A percentile compares a stretch with the other conserved stretches of the same genome.
Conservation (phyloP, 768 basidiomycete species). For the Trametes gibbosa region DNA sequence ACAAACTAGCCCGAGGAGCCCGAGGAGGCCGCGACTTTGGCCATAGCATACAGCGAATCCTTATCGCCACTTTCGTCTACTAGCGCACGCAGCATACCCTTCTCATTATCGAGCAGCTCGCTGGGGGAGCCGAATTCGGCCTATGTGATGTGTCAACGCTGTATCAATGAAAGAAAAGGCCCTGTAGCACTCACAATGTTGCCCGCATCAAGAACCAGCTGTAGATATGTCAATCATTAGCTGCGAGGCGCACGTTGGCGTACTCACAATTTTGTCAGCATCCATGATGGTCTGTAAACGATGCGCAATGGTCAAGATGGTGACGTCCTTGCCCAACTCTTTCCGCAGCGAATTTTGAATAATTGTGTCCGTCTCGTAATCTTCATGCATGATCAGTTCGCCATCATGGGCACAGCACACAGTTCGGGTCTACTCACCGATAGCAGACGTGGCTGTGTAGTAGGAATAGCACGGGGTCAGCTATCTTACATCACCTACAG, state of each 20-base stretch:
- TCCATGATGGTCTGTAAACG: conserved; percentile 46
- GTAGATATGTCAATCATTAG: too few species aligned
- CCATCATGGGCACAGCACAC: neutral
- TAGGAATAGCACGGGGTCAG: neutral
- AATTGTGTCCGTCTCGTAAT: conserved; percentile 43
- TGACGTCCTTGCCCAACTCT: conserved; percentile 38
- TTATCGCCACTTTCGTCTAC: conserved; percentile 59
- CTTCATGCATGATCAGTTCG: conserved; percentile 18
- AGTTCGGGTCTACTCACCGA: conserved; percentile 28
- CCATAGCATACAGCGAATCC: conserved; percentile 45
- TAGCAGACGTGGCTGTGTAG: conserved; percentile 41
- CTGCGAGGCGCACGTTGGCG: too few species aligned
- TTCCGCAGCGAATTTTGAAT: conserved; percentile 43
- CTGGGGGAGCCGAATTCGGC: conserved; percentile 53
- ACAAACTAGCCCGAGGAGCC: neutral
- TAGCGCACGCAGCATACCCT: conserved; percentile 49
- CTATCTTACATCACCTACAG: neutral
- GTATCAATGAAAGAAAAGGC: neutral
- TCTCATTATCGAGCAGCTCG: conserved; percentile 48
- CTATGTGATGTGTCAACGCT: conserved; percentile 14
- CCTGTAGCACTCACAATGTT: conserved; percentile 32
- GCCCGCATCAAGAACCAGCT: conserved; percentile 46
- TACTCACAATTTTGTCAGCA: conserved; percentile 51
- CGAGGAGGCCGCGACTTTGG: conserved; percentile 8
- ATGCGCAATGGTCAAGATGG: conserved; percentile 49